A percentile compares a stretch with the other conserved stretches of the same genome.
phyloP scores from a whole-genome alignment of 2,329 filamentous ascomycete genomes.

The Penicillium sp. region DNA sequence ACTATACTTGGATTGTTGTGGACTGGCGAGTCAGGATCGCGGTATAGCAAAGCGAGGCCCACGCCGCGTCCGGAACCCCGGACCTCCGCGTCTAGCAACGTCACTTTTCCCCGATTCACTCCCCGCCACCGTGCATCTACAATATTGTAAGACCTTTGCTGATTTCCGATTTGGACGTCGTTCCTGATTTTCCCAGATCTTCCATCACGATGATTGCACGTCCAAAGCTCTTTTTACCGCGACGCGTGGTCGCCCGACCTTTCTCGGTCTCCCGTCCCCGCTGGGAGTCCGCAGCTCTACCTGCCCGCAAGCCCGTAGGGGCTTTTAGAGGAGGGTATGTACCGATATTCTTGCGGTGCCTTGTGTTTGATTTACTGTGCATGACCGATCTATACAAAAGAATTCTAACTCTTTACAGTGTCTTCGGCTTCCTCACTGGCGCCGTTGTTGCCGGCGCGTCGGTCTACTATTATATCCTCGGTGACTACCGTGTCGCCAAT shows the following conservation, averaged over 20 bases:
- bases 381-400: neutral
- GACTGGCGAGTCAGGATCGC: neutral
- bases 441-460: constrained; percentile 73
- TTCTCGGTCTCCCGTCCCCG: constrained; percentile 41
- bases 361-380: neutral
- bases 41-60: constrained; percentile 5
- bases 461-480: constrained; percentile 88
- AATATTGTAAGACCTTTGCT: constrained; percentile 1
- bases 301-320: constrained; percentile 64
- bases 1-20: neutral
- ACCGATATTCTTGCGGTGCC: neutral
- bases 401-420: constrained; percentile 48
- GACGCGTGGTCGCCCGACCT: constrained; percentile 25
- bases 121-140: constrained; percentile 12
- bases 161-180: neutral
- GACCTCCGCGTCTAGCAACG: constrained; percentile 18
- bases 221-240: constrained; percentile 20
- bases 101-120: constrained; percentile 17
- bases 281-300: constrained; percentile 43
- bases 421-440: constrained; percentile 90
- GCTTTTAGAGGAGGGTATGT: constrained; percentile 71
- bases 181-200: neutral
- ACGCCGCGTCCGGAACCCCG: constrained; percentile 17
- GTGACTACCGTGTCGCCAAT: constrained; percentile 92
- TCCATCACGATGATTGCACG: constrained; percentile 14